Base-by-base conservation (phyloP, 805 yeast species). In the Torulaspora microellipsoides region DNA sequence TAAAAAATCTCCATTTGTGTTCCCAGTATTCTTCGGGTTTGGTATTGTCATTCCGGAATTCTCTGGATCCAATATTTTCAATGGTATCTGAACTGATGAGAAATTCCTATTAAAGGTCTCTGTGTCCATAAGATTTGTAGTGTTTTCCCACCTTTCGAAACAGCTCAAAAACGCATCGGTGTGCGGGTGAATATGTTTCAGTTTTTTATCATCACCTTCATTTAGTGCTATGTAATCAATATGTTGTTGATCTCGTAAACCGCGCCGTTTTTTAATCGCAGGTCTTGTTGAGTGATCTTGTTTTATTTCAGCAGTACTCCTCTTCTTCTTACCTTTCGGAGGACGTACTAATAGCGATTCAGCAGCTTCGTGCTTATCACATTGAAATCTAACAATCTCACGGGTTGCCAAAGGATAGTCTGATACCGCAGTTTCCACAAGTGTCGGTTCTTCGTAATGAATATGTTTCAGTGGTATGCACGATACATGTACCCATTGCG, bases 191-290 rank as follows among this genome's bases (percentile, higher is more conserved):
- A 76, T 73, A 53, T 77, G 77, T 27, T 71, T 69, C 4, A 75
- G 65, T 3, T 76, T 73, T 43, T 71, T 44, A 58, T 69, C 60
- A 30, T 80, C 83, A 4, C 95, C 95, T 43, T 81, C 83, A 59
- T 88, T 77, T 53, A 88, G 67, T 0, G 95, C 93, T 8, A 78
- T 80, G 56, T 88, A 88, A 58, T 88, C 95, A 35, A 89, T 75
- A 40, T 71, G 71, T n/a, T 69, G 64, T 33, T 69, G 66, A 12
- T 73, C 65, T 15, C 96, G 66, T 34, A 72, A 68, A 44, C 86
- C 80, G 31, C 70, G 70, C 31, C 90, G 65, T 43, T 70, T 75
- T 31, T 43, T 50, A 31, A 45, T 37, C 33, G 38, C 31, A 15
- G 38, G n/a, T 15, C 35, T 36, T 15, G 25, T 15, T 8, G 37